Conservation (phyloP, 2,329 filamentous ascomycete genomes). For the Calonectria pseudoreteaudii region DNA sequence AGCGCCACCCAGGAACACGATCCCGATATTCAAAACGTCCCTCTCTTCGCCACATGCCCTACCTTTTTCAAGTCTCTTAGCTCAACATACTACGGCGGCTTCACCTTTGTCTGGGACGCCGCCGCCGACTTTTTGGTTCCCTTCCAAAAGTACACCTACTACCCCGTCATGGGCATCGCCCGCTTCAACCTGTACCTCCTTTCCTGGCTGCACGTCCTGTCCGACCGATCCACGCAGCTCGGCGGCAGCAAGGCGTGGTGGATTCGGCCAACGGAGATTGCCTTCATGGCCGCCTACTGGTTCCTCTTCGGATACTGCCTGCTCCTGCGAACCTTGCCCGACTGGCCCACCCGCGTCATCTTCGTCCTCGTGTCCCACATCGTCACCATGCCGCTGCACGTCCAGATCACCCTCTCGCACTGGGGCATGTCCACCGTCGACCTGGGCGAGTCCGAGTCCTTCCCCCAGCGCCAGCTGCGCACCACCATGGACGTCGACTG, state of each 20-base stretch:
- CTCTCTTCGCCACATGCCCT: slow-evolving; percentile 75
- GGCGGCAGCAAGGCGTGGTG: slow-evolving; percentile 71
- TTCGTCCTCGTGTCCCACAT: slow-evolving; percentile 75
- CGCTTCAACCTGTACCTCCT: slow-evolving; percentile 80
- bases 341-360: slow-evolving; percentile 65
- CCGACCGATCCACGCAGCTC: slow-evolving; percentile 65
- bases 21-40: slow-evolving; percentile 74
- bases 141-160: slow-evolving; percentile 76
- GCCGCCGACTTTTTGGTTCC: slow-evolving; percentile 69
- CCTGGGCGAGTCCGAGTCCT: slow-evolving; percentile 73
- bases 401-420: slow-evolving; percentile 79
- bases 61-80: slow-evolving; percentile 73
- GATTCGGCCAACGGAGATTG: slow-evolving; percentile 75
- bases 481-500: slow-evolving; percentile 83
- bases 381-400: slow-evolving; percentile 75
- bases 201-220: slow-evolving; percentile 74
- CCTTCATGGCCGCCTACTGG: slow-evolving; percentile 74
- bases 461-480: slow-evolving; percentile 75
- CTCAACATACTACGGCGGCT: slow-evolving; percentile 73
- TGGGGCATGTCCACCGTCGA: slow-evolving; percentile 79
- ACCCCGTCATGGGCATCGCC: slow-evolving; percentile 74
- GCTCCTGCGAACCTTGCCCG: slow-evolving; percentile 70
- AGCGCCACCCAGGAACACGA: slow-evolving; percentile 59
- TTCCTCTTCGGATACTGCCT: slow-evolving; percentile 75
- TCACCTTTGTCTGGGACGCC: slow-evolving; percentile 72